Conservation (phyloP, 1,284 basidiomycete genomes). For the Leucoagaricus sp. region DNA sequence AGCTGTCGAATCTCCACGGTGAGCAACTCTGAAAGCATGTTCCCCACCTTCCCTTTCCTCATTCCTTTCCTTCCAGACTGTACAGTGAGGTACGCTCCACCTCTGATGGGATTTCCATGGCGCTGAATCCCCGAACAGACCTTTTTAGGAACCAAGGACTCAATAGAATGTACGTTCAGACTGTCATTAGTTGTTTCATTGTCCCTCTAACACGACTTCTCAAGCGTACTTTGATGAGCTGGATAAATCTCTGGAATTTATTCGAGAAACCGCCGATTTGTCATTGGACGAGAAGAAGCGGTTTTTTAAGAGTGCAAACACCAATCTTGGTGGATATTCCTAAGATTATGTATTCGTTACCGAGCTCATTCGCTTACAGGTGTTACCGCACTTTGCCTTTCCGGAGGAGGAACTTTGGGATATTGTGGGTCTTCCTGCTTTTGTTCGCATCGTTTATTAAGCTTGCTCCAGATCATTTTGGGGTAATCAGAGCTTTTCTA, state of each 20-base stretch:
- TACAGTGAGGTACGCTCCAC: slow-evolving; percentile 18
- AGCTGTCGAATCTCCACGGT: slow-evolving; percentile 85
- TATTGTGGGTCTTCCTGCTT: slow-evolving; percentile 62
- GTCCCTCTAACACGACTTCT: neutral
- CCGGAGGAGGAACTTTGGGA: slow-evolving; percentile 92
- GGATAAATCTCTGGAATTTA: slow-evolving; percentile 70
- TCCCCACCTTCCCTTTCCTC: neutral
- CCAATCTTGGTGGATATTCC: slow-evolving; percentile 77
- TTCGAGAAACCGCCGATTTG: slow-evolving; percentile 74
- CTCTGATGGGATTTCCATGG: neutral
- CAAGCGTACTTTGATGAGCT: slow-evolving; percentile 83
- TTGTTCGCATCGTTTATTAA: neutral
- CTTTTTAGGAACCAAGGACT: slow-evolving; percentile 84
- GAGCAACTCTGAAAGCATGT: neutral
- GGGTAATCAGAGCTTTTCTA: slow-evolving; percentile 90
- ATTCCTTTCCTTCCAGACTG: slow-evolving; percentile 10
- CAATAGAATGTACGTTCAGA: slow-evolving; percentile 73
- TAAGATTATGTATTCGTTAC: neutral
- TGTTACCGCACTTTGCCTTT: slow-evolving; percentile 84
- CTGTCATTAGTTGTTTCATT: neutral
- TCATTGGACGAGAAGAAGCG: slow-evolving; percentile 87
- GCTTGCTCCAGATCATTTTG: slow-evolving; percentile 70
- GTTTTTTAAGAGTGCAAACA: slow-evolving; percentile 90
- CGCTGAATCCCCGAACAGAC: slow-evolving; percentile 50
- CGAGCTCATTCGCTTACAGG: slow-evolving; percentile 27